A percentile compares a stretch with the other conserved stretches of the same genome.
Conservation (phyloP, 345 rosid species). For the Gossypium ekmanianum region DNA sequence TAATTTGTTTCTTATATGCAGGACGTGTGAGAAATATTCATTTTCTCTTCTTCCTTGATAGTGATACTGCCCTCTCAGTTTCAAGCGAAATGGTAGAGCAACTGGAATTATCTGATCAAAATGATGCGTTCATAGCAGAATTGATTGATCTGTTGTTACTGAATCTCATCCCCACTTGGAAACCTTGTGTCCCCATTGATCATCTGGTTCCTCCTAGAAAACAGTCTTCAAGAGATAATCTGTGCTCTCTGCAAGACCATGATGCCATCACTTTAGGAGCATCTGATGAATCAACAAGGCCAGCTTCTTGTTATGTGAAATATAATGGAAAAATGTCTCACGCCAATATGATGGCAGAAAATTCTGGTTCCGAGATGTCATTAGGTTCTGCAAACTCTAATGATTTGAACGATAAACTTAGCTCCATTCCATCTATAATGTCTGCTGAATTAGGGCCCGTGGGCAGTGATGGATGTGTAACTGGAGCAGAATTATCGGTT, state of each 20-base stretch:
- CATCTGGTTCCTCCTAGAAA: slow-evolving; percentile 38
- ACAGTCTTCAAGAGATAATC: slow-evolving; percentile 26
- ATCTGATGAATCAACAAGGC: slow-evolving; percentile 22
- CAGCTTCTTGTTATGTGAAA: slow-evolving; percentile 17
- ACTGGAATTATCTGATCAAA: slow-evolving; percentile 67
- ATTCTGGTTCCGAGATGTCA: slow-evolving; percentile 36
- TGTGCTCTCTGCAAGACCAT: slow-evolving; percentile 16
- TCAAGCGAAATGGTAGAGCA: slow-evolving; percentile 96
- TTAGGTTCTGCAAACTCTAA: slow-evolving; percentile 41
- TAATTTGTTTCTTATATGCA: slow-evolving; percentile 25
- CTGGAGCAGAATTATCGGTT: not conserved
- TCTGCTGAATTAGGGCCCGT: slow-evolving; percentile 24
- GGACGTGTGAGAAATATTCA: slow-evolving; percentile 79
- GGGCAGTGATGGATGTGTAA: slow-evolving; percentile 18
- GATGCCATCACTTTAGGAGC: slow-evolving; percentile 17
- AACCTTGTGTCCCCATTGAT: slow-evolving; percentile 41
- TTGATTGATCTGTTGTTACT: slow-evolving; percentile 65
- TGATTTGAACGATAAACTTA: slow-evolving; percentile 30
- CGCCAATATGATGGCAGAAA: slow-evolving; percentile 20
- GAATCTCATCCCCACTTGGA: slow-evolving; percentile 56
- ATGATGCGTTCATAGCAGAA: slow-evolving; percentile 70
- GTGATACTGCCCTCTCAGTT: slow-evolving; percentile 75
- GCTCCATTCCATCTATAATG: slow-evolving; percentile 29
- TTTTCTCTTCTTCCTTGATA: slow-evolving; percentile 66
- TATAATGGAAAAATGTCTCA: slow-evolving; percentile 22